Base-by-base conservation (phyloP, 108 stramenopile species). In the Epipyxis sp. region DNA sequence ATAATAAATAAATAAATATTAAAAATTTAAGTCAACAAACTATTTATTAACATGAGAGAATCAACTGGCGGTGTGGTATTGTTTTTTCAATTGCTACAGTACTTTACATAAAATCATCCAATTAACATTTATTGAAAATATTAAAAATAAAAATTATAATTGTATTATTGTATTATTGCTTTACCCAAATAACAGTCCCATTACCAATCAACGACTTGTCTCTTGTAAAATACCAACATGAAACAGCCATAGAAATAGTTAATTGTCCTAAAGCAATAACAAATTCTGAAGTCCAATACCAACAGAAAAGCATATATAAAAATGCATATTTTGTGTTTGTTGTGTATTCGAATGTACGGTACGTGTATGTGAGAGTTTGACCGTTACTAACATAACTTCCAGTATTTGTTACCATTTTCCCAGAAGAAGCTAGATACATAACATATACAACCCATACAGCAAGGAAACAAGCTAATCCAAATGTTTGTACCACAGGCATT, bases 201-300 rank as follows among this genome's bases (percentile, higher is more conserved):
- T 76, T 93, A 34, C 90, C 91, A 46, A 94, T 82, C n/a, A 58
- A 0, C 32, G 27, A 35, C 78, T 94, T 93, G 59, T 95, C 86
- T 2, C 90, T 69, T 32, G 87, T 81, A 81, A 97, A 97, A 88
- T 95, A 97, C 84, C 84, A 86, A 67, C 79, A 80, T 32, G 90
- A 79, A 25, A 93, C 88, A 13, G 91, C 78, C 90, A 95, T 86
- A 29, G 94, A 91, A 39, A 95, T 78, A 25, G 91, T 80, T 43
- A 97, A 88, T 78, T 97, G 91, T 10, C 96, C 96, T 68, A 95
- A 13, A 20, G 96, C 94, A 30, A 93, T 78, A 61, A 97, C 90
- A 80, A 95, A 97, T 83, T 92, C 88, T 3, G 89, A 86, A 6
- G 93, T 90, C 96, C 96, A 97, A 80, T 95, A 95, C 59, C 88